phyloP scores from a whole-genome alignment of 371 early-diverging fungal genomes.

The Mucor irregularis region DNA sequence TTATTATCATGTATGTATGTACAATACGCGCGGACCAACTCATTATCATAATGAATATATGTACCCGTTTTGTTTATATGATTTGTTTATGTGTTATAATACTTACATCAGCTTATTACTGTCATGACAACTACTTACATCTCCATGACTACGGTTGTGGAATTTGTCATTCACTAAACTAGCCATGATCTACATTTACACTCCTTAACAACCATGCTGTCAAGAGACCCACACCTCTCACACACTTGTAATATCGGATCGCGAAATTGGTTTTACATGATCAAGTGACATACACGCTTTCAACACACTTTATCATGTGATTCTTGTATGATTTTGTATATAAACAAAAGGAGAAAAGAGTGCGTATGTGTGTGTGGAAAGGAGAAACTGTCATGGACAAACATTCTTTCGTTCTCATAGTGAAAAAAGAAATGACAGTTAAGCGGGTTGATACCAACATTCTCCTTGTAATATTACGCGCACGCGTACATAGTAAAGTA shows the following conservation, averaged over 20 bases:
- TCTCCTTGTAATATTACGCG: background rate
- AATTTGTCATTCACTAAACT: background rate
- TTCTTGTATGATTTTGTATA: no score
- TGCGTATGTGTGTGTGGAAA: background rate
- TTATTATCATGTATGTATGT: background rate
- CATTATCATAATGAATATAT: no score
- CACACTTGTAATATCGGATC: no score
- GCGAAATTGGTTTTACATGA: no score
- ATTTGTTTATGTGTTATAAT: conserved; percentile 4
- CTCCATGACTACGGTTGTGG: no score
- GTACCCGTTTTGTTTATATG: conserved; percentile 4
- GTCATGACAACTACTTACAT: no score
- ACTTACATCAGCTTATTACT: conserved; percentile 28
- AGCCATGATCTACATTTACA: conserved; percentile 5
- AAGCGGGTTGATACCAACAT: background rate
- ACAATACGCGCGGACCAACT: conserved; percentile 10
- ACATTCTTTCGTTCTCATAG: conserved; percentile 7
- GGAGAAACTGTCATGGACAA: no score
- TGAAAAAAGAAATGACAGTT: conserved; percentile 4
- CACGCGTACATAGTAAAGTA: no score
- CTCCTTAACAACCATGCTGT: conserved; percentile 23
- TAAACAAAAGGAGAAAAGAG: background rate
- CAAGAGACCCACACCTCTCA: no score
- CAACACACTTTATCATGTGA: no score
- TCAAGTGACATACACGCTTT: no score